These are phyloP conservation scores for Leptographium wingfieldii DNA, from an alignment of 2,329 filamentous ascomycete genomes.

Conservation along the genomic window DNA sequence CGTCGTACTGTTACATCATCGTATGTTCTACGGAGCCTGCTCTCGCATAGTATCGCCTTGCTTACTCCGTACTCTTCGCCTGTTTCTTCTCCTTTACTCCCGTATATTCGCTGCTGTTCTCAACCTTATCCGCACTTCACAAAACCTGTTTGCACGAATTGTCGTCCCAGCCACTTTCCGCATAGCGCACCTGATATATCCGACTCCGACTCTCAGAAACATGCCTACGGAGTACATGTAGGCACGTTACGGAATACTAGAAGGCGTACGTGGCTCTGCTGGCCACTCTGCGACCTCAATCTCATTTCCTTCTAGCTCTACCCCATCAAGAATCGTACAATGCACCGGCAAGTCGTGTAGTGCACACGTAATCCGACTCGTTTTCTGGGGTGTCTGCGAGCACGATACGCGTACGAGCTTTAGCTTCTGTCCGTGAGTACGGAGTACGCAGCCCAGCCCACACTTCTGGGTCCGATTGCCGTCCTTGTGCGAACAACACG, in stretches of 20 bases:
- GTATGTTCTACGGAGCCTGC: too few relatives aligned
- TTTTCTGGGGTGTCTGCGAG: background rate
- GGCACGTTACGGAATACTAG: background rate
- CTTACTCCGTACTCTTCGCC: too few relatives aligned
- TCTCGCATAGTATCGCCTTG: too few relatives aligned
- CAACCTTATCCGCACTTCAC: background rate
- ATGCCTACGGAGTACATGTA: background rate
- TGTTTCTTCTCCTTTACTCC: too few relatives aligned
- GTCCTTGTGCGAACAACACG: background rate
- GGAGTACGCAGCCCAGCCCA: background rate
- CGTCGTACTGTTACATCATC: background rate
- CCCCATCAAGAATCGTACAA: background rate
- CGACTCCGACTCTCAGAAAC: too few relatives aligned
- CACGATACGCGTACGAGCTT: background rate
- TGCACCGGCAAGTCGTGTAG: background rate
- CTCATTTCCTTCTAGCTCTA: background rate
- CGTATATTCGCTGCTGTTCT: background rate
- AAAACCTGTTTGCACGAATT: background rate
- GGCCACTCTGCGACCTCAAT: background rate
- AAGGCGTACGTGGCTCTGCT: background rate
- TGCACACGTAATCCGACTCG: background rate
- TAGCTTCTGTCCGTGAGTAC: background rate
- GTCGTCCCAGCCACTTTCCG: too few relatives aligned
- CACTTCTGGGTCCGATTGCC: background rate
- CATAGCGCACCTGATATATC: too few relatives aligned